Conservation (phyloP, 2,329 filamentous ascomycete species). For the Karstenula rhodostoma region DNA sequence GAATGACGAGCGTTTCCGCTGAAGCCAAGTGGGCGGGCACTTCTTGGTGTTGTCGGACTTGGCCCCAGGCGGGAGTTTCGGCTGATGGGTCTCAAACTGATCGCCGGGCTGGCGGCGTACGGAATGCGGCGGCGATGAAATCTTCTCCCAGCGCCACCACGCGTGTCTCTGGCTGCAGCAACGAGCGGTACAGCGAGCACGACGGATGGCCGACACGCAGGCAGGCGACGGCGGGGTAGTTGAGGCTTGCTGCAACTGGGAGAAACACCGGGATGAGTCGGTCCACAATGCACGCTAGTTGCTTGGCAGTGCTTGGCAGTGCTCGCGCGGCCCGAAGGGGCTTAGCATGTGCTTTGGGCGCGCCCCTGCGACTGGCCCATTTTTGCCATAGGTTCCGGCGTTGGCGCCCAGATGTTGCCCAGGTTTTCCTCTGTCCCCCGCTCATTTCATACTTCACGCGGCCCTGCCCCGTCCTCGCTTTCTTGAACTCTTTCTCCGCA, state of each 20-base stretch:
- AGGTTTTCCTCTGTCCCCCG: constrained; percentile 16
- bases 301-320: constrained; percentile 4
- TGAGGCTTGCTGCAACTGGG: constrained; percentile 4
- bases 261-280: neutral
- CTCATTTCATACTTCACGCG: constrained; percentile 13
- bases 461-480: constrained; percentile 12
- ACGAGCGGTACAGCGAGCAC: neutral
- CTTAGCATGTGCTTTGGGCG: neutral
- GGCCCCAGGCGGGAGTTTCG: constrained; percentile 9
- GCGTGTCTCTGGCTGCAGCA: neutral
- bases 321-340: neutral
- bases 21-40: constrained; percentile 14
- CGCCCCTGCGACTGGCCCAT: neutral
- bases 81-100: constrained; percentile 14
- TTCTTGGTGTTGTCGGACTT: constrained; percentile 12
- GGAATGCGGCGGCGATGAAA: constrained; percentile 9
- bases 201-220: neutral
- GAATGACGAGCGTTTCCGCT: constrained; percentile 13
- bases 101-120: constrained; percentile 6
- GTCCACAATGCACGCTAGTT: neutral
- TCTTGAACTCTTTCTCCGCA: constrained; percentile 14
- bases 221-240: neutral
- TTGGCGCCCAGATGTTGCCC: constrained; percentile 14
- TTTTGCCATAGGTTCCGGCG: neutral
- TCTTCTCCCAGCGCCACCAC: neutral